Evolutionary conservation across 768 basidiomycete genomes (phyloP).

Genomic region (Russula abietina): DNA sequence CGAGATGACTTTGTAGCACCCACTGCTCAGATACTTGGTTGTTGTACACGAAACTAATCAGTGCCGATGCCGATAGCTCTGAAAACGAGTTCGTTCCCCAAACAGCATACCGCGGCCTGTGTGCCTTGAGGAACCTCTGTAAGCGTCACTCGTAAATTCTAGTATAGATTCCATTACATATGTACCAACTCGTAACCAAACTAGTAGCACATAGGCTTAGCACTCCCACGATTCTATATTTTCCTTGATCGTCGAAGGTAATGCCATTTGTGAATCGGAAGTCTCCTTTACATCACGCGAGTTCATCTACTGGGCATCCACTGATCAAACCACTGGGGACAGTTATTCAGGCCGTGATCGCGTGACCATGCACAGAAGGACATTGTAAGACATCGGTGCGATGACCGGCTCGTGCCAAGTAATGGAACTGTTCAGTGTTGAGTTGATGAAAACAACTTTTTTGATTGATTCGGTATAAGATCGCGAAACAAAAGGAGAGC

Average conservation of each 20-base stretch:
- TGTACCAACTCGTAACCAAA: slow-evolving; percentile 2
- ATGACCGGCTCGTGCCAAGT: slow-evolving; percentile 1
- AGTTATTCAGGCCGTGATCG: slow-evolving; percentile 5
- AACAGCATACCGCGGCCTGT: not conserved
- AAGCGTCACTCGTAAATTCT: not conserved
- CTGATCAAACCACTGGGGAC: no score
- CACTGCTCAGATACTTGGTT: not conserved
- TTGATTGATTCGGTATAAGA: not conserved
- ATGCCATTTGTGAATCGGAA: not conserved
- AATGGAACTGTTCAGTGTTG: not conserved
- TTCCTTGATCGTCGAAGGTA: not conserved
- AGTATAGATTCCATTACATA: not conserved
- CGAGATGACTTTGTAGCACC: no score
- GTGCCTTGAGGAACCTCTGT: not conserved
- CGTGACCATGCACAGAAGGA: slow-evolving; percentile 6
- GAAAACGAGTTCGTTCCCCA: not conserved
- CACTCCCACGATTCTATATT: slow-evolving; percentile 1
- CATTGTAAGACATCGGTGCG: slow-evolving; percentile 5
- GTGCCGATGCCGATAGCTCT: not conserved
- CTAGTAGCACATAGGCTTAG: not conserved
- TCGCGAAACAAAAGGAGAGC: not conserved
- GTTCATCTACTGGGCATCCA: not conserved
- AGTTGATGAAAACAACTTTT: not conserved
- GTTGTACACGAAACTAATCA: not conserved
- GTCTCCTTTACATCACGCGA: not conserved